Evolutionary conservation across 768 basidiomycete genomes (phyloP), one percentile per base, ranked within the genome.

Genomic region (Xerocomellus intermedius): DNA sequence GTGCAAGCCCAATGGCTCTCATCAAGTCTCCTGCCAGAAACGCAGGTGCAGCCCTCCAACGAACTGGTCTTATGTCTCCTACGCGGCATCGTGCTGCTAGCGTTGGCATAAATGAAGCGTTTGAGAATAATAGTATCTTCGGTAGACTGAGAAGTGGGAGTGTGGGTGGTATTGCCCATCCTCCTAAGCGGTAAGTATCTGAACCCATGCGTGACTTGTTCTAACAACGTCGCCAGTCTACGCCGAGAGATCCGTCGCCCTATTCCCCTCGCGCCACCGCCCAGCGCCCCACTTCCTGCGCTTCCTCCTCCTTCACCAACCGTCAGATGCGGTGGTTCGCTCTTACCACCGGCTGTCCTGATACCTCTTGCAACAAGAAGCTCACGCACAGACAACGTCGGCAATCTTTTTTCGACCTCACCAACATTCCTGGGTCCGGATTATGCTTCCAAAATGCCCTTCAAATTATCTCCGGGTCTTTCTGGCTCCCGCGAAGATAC

Each of bases 121-220:
- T 63, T 9, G 71, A 76, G 49, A 63, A 57, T 14, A 79, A 72
- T 0, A 79, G 77, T 55, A 65, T 83, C 12, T 70, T 81, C 24
- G 77, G 79, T n/a, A 70, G 84, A 44, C 65, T 84, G 66, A 72
- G 84, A 44, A 84, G 82, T 57, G 83, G 83, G 5, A 86, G 84
- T 55, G 21, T 63, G n/a, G 38, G 54, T 14, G 66, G 78, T 19
- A 71, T 76, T 36, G 62, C 66, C 5, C 59, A 58, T 45, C 38
- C 62, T 13, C 65, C 67, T 10, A 57, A 71, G 21, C 69, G 69
- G 76, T 75, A 50, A 60, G 75, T 69, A 47, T 45, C 48, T 32
- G 43, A 37, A 39, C 26, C 3, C 37, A 48, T 24, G 51, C 13
- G 17, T 41, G 44, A 42, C 24, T 49, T 52, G 19, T 55, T 26